A percentile compares a stretch with the other conserved stretches of the same genome.
phyloP scores from a whole-genome alignment of 1,139 yeast species.

The Suhomyces yuchorum region DNA sequence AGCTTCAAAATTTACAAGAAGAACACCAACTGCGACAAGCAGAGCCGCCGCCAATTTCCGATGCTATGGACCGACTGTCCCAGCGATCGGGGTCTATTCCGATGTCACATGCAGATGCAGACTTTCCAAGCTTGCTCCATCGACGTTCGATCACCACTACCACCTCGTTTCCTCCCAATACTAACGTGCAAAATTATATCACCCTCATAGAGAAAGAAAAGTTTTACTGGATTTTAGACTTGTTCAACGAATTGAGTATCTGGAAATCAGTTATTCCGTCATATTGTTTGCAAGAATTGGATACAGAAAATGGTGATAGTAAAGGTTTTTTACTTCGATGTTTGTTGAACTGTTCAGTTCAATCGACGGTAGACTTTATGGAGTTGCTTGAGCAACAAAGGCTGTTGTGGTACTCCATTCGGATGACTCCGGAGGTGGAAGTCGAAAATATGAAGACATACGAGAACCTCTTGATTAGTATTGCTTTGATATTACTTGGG shows the following conservation, averaged over 20 bases:
- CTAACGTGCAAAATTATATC: conserved; percentile 24
- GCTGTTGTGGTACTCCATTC: conserved; percentile 27
- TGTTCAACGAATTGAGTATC: conserved; percentile 41
- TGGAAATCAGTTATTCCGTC: conserved; percentile 45
- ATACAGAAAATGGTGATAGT: conserved; percentile 13
- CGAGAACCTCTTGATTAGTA: conserved; percentile 30
- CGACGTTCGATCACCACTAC: background rate
- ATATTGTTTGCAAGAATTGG: conserved; percentile 29
- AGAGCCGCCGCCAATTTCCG: conserved; percentile 7
- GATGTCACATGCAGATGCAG: conserved; percentile 4
- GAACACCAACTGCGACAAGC: conserved; percentile 10
- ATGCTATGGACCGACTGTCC: background rate
- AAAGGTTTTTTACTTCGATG: conserved; percentile 34
- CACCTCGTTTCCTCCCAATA: conserved; percentile 6
- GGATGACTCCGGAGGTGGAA: conserved; percentile 7
- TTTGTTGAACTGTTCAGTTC: conserved; percentile 32
- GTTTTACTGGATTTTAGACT: conserved; percentile 44
- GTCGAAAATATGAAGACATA: conserved; percentile 15
- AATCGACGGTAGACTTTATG: conserved; percentile 18
- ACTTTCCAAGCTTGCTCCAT: conserved; percentile 1
- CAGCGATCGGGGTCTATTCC: background rate
- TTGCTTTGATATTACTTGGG: conserved; percentile 31
- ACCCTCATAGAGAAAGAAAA: conserved; percentile 34
- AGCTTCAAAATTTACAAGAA: conserved; percentile 7
- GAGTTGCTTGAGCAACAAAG: conserved; percentile 28